phyloP scores from a whole-genome alignment of 2,329 filamentous ascomycete genomes.

The Pyrenochaeta sp. region DNA sequence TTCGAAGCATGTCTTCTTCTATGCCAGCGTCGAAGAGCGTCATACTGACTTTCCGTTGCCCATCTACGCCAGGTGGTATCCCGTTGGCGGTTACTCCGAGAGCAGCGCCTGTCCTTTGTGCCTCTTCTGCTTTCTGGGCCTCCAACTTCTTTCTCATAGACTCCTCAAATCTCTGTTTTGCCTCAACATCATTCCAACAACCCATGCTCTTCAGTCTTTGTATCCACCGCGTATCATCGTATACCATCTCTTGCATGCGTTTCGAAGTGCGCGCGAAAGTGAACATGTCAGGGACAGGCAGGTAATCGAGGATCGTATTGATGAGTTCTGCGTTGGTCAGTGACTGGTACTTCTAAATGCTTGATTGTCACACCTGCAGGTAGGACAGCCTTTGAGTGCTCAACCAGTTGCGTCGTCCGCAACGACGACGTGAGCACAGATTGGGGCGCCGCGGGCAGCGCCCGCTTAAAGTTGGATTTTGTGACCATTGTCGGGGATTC shows the following conservation, averaged over 20 bases:
- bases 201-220: slow-evolving; percentile 85
- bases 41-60: slow-evolving; percentile 55
- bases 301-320: slow-evolving; percentile 85
- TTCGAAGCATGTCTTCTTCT: slow-evolving; percentile 68
- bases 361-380: slow-evolving; percentile 72
- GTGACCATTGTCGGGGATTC: slow-evolving; percentile 30
- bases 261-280: slow-evolving; percentile 84
- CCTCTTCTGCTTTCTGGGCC: slow-evolving; percentile 58
- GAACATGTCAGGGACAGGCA: slow-evolving; percentile 85
- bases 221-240: slow-evolving; percentile 97
- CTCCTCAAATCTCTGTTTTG: slow-evolving; percentile 81
- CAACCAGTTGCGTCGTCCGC: slow-evolving; percentile 80
- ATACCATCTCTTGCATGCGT: slow-evolving; percentile 96
- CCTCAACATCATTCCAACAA: slow-evolving; percentile 90
- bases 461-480: slow-evolving; percentile 62
- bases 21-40: slow-evolving; percentile 78
- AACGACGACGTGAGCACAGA: slow-evolving; percentile 77
- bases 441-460: slow-evolving; percentile 34
- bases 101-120: slow-evolving; percentile 43
- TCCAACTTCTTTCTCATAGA: slow-evolving; percentile 66
- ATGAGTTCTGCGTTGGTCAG: slow-evolving; percentile 73
- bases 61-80: slow-evolving; percentile 42
- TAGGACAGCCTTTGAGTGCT: slow-evolving; percentile 77
- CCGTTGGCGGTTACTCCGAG: slow-evolving; percentile 48
- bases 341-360: not conserved